Conservation (phyloP, 2,329 filamentous ascomycete genomes). For the Leptographium flavum region DNA sequence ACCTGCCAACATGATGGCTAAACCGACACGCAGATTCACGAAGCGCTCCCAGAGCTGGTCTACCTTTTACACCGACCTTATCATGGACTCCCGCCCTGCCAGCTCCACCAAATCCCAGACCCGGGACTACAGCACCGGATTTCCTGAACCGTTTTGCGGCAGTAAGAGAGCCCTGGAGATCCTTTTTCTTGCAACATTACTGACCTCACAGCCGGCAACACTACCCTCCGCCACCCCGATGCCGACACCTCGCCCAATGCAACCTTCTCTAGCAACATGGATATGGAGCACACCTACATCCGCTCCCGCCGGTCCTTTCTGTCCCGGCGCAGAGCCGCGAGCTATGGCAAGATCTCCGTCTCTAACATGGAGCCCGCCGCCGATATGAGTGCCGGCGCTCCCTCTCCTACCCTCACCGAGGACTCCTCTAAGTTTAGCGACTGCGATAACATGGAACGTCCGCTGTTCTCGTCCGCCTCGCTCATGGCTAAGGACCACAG, state of each 20-base stretch:
- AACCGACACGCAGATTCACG: slow-evolving; percentile 9
- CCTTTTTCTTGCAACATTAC: not conserved
- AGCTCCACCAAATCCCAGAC: slow-evolving; percentile 3
- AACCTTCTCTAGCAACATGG: slow-evolving; percentile 39
- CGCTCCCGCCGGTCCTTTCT: slow-evolving; percentile 33
- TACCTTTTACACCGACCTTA: slow-evolving; percentile 4
- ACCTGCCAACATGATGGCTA: not conserved
- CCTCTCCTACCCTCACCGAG: slow-evolving; percentile 5
- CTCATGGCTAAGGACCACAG: not conserved
- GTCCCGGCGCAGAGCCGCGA: slow-evolving; percentile 31
- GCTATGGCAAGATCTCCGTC: slow-evolving; percentile 28
- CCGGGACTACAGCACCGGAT: slow-evolving; percentile 27
- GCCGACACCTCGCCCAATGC: slow-evolving; percentile 43
- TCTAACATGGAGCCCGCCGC: slow-evolving; percentile 9
- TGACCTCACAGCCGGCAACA: slow-evolving; percentile 30
- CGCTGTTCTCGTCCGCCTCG: not conserved
- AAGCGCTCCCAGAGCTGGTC: slow-evolving; percentile 12
- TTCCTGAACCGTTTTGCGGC: slow-evolving; percentile 34
- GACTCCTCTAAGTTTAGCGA: slow-evolving; percentile 15
- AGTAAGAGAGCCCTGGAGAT: slow-evolving; percentile 18
- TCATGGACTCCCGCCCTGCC: slow-evolving; percentile 3
- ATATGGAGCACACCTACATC: slow-evolving; percentile 29
- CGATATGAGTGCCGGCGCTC: slow-evolving; percentile 9
- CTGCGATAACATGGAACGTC: not conserved
- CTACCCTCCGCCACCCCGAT: slow-evolving; percentile 47